Conservation (phyloP, 306 rosid genomes). For the Echinosophora koreensis region DNA sequence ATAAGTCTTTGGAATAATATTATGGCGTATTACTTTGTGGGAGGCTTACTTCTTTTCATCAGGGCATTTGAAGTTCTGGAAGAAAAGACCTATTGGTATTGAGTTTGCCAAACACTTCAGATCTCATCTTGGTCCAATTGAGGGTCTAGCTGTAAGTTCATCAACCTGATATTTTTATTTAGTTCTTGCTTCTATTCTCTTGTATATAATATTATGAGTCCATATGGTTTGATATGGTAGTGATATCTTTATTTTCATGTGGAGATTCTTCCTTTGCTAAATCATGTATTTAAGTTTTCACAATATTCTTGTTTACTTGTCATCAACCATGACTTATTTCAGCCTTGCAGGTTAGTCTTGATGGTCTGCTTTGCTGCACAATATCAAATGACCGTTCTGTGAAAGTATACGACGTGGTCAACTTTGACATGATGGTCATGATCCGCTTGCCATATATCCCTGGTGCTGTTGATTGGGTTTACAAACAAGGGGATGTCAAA, state of each 20-base stretch:
- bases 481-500: slow-evolving; percentile 94
- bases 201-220: slow-evolving; percentile 17
- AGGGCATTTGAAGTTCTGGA: slow-evolving; percentile 99
- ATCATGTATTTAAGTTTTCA: slow-evolving; percentile 33
- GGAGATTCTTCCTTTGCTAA: neutral
- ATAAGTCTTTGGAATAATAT: slow-evolving; percentile 10
- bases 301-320: slow-evolving; percentile 44
- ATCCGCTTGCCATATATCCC: slow-evolving; percentile 78
- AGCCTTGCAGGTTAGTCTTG: slow-evolving; percentile 91
- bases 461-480: slow-evolving; percentile 98
- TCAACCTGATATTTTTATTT: slow-evolving; percentile 34
- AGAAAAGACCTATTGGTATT: slow-evolving; percentile 85
- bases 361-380: slow-evolving; percentile 97
- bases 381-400: slow-evolving; percentile 88
- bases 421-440: slow-evolving; percentile 99
- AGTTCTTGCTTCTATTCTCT: slow-evolving; percentile 35
- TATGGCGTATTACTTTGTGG: slow-evolving; percentile 24
- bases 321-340: slow-evolving; percentile 73
- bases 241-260: slow-evolving; percentile 1
- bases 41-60: slow-evolving; percentile 31
- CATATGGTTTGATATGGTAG: neutral
- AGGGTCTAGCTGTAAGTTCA: slow-evolving; percentile 87
- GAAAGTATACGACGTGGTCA: slow-evolving; percentile 94
- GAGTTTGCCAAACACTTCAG: slow-evolving; percentile 98
- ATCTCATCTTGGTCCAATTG: slow-evolving; percentile 98